Conservation (phyloP, 2,329 filamentous ascomycete species). For the Verticillium alfalfae region DNA sequence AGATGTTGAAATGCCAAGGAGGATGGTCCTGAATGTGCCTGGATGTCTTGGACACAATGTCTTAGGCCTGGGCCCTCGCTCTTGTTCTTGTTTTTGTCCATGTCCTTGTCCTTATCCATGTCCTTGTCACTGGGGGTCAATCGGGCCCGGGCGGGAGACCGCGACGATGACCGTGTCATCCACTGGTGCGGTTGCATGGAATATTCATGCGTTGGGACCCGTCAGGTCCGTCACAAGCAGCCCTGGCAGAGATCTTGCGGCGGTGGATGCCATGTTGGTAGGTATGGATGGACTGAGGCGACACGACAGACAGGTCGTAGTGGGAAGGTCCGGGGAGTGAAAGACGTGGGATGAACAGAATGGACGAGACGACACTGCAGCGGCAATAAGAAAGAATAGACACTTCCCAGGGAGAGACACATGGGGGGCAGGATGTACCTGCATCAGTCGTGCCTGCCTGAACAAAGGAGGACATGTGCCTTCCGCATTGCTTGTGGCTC, state of each 20-base stretch:
- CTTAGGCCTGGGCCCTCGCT: neutral
- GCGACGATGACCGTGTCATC: constrained; percentile 1
- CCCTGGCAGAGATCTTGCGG: neutral
- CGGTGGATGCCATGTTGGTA: neutral
- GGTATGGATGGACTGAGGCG: neutral
- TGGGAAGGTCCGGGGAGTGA: neutral
- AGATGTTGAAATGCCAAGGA: neutral
- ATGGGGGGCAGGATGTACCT: neutral
- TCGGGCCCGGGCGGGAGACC: neutral
- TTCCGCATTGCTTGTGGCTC: too few relatives aligned
- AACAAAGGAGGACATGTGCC: too few relatives aligned
- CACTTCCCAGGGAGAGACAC: neutral
- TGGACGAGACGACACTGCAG: neutral
- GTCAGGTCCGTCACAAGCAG: neutral
- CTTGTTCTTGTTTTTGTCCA: neutral
- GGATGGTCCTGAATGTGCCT: neutral
- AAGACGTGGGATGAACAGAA: neutral
- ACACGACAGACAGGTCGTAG: neutral
- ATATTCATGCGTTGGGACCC: constrained; percentile 2
- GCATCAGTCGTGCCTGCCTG: neutral
- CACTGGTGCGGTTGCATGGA: neutral
- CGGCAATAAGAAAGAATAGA: neutral
- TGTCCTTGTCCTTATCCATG: neutral
- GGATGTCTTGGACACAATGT: neutral
- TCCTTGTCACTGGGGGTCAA: neutral